These are phyloP conservation scores for Helotiales sp. DNA, from an alignment of 2,329 filamentous ascomycete genomes.

Conservation along the genomic window DNA sequence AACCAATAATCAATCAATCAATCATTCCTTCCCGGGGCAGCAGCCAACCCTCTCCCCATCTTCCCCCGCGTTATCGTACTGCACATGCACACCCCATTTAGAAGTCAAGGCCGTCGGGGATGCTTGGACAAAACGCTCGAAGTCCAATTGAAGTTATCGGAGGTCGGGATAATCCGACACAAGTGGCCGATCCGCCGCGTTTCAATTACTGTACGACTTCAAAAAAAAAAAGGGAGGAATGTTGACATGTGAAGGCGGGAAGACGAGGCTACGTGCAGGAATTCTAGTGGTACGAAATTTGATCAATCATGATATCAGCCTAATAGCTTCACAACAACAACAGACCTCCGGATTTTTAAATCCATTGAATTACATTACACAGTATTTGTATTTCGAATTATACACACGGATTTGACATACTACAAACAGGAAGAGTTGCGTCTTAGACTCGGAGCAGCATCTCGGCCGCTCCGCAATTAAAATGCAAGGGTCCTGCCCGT, in stretches of 20 bases:
- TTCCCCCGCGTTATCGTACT: neutral
- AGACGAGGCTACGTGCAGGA: neutral
- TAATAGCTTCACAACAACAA: neutral
- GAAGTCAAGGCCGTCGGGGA: neutral
- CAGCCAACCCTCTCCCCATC: neutral
- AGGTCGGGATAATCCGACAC: neutral
- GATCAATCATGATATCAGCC: no score
- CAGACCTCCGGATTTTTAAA: neutral
- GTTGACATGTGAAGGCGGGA: neutral
- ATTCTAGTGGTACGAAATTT: no score
- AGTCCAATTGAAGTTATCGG: neutral
- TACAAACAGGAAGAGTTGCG: slow-evolving; percentile 1
- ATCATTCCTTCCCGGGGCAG: neutral
- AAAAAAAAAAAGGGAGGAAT: no score
- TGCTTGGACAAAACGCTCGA: neutral
- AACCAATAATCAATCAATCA: neutral
- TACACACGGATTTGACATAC: neutral
- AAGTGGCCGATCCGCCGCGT: neutral
- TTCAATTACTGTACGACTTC: no score
- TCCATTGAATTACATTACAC: neutral
- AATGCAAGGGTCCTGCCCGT: neutral
- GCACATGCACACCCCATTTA: neutral
- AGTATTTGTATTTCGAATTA: neutral
- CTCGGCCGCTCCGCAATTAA: slow-evolving; percentile 2
- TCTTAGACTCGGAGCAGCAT: slow-evolving; percentile 6